Evolutionary conservation across 179 eudicot species (phyloP), one percentile per base, ranked within the genome.

Genomic region (Carnegiea gigantea): DNA sequence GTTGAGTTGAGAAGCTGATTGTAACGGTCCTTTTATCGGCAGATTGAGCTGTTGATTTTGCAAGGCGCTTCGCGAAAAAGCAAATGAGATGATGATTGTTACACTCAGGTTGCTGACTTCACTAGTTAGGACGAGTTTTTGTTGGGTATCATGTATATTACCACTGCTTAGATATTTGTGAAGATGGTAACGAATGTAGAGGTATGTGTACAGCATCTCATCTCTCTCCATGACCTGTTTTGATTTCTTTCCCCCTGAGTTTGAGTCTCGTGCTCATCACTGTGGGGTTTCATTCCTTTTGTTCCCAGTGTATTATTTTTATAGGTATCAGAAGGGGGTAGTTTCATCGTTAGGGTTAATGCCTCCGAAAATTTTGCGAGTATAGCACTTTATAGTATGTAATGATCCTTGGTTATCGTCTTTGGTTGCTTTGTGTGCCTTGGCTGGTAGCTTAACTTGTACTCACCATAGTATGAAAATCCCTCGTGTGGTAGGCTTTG

Each of bases 191-290:
- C 79, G 77, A 78, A 84, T 9, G 43, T 80, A 86, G 91, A 89
- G 93, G 91, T 87, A 90, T 82, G 85, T 94, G 95, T 92, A 92
- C 90, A 92, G 90, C 84, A 85, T 86, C 81, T 86, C 81, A 38
- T 87, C 89, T 87, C 84, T 87, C 88, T 81, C 86, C 87, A 60
- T 65, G 44, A 76, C 40, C 84, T 73, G 74, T 81, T 73, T 59
- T 82, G 23, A 43, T 54, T 53, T 71, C 81, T 74, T 75, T 51
- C 62, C 74, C 70, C 74, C 74, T 26, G 51, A 71, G 62, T 75
- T 77, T 80, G 81, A 73, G 85, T 79, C 81, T 79, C 79, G 68
- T 54, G 75, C 78, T 87, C 82, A 75, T 85, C 71, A 51, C 75
- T 75, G 49, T 78, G 70, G 83, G 90, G 92, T 73, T 85, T 73